A percentile compares a stretch with the other conserved stretches of the same genome.
Conservation (phyloP, 1,284 basidiomycete genomes). For the Earliella scabrosa region DNA sequence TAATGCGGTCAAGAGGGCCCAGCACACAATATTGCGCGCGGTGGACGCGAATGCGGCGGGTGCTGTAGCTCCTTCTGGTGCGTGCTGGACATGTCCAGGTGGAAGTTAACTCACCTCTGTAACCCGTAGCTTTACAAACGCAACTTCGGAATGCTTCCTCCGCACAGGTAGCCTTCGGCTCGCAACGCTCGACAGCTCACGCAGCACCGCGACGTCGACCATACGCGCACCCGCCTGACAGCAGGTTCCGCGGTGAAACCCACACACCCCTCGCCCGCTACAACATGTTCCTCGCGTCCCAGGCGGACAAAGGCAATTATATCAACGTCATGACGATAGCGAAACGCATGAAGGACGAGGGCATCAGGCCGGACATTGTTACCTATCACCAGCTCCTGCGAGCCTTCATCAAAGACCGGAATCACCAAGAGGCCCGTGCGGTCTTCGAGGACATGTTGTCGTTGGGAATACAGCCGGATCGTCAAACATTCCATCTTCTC, state of each 20-base stretch:
- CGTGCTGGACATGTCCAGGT: neutral
- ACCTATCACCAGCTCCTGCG: constrained; percentile 62
- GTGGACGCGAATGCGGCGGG: constrained; percentile 5
- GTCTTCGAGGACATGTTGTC: constrained; percentile 75
- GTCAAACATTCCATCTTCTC: constrained; percentile 65
- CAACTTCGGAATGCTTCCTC: constrained; percentile 26
- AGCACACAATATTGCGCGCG: constrained; percentile 7
- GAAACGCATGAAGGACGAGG: constrained; percentile 58
- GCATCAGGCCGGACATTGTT: constrained; percentile 51
- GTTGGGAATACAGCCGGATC: constrained; percentile 58
- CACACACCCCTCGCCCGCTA: constrained; percentile 20
- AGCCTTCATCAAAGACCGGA: constrained; percentile 47
- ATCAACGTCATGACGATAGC: constrained; percentile 28
- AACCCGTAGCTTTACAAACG: constrained; percentile 11
- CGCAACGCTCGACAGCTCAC: neutral
- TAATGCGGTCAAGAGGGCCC: constrained; percentile 35
- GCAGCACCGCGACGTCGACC: constrained; percentile 3
- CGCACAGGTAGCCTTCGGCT: constrained; percentile 1
- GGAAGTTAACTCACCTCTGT: neutral
- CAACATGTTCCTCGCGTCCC: constrained; percentile 23
- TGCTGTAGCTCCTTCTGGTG: neutral
- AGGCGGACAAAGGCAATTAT: constrained; percentile 12
- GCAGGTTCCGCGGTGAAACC: constrained; percentile 6
- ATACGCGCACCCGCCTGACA: constrained; percentile 7
- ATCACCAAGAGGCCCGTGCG: constrained; percentile 64